Evolutionary conservation across 2,329 filamentous ascomycete genomes (phyloP), one percentile per base, ranked within the genome.

Genomic region (Diaporthe citriasiana): DNA sequence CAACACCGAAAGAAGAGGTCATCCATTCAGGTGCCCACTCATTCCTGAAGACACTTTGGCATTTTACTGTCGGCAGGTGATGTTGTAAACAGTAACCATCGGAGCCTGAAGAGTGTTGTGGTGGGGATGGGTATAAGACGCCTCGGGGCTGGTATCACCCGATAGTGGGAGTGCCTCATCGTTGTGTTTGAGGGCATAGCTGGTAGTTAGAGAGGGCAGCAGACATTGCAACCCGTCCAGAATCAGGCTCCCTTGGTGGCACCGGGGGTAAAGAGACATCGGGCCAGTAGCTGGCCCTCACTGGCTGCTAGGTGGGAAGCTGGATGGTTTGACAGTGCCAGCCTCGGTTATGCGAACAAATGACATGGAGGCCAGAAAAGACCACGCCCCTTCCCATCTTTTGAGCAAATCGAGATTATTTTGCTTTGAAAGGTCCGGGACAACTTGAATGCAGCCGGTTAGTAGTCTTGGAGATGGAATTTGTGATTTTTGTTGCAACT

Each of bases 371-470:
- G 92, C 90, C 76, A 98, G 87, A 78, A 93, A 93, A 12, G 93
- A 89, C 96, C 96, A 98, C 35, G 93, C 90, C 5, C 94, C 93
- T 77, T 95, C 93, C 94, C 95, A 98, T 30, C 88, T 87, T 76
- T 90, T 88, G 53, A 98, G 83, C 77, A 89, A 88, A 73, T 87
- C 83, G 69, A 94, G 84, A 77, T 92, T 95, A 63, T 92, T 89
- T 53, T 88, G 86, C 55, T 91, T 88, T 72, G 91, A 89, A 71
- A 98, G 85, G 80, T 98, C 94, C 0, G 96, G 95, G 53, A 97
- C 83, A 75, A 90, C 91, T 92, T 71, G 22, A 51, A 50, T 40
- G 82, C 25, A 22, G 71, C 78, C 76, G 77, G 78, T 78, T 40
- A 68, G 73, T 22, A 13, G 33, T 57, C 25, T 33, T 57, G 10